A percentile compares a stretch with the other conserved stretches of the same genome.
These are phyloP conservation scores for Tetrahymena borealis DNA, from an alignment of 73 alveolate species.

Conservation along the genomic window DNA sequence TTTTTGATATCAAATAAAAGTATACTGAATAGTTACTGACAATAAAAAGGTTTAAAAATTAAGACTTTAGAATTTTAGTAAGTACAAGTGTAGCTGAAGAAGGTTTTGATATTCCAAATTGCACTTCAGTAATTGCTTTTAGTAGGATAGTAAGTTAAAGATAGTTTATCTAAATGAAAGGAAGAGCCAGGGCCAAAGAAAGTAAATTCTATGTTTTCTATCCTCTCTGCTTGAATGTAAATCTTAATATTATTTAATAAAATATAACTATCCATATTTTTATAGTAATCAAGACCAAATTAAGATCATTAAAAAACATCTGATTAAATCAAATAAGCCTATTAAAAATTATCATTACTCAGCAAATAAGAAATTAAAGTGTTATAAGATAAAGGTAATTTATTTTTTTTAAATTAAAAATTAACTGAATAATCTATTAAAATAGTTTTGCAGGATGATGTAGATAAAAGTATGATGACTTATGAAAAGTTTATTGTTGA, in stretches of 20 bases:
- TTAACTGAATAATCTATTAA: neutral
- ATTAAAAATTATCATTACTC: neutral
- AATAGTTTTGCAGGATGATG: neutral
- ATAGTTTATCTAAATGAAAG: slow-evolving; percentile 11
- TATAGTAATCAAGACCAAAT: neutral
- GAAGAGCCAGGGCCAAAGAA: slow-evolving; percentile 26
- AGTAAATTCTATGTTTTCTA: neutral
- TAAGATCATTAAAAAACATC: neutral
- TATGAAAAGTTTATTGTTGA: neutral
- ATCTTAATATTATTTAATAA: neutral
- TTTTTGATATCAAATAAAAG: neutral
- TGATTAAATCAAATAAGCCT: neutral
- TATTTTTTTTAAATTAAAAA: neutral
- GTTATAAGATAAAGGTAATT: neutral
- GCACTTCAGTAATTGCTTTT: slow-evolving; percentile 1
- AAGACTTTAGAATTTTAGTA: neutral
- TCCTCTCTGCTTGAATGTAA: neutral
- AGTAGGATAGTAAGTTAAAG: slow-evolving; percentile 18
- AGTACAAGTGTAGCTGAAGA: slow-evolving; percentile 41
- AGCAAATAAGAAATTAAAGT: neutral
- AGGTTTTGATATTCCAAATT: slow-evolving; percentile 34
- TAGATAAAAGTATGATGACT: neutral
- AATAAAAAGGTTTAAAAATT: slow-evolving; percentile 9
- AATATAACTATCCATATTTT: too few species aligned
- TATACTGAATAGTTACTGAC: neutral